Evolutionary conservation across 192 early-diverging fungal species (phyloP).

Genomic region (Backusella macrospora): DNA sequence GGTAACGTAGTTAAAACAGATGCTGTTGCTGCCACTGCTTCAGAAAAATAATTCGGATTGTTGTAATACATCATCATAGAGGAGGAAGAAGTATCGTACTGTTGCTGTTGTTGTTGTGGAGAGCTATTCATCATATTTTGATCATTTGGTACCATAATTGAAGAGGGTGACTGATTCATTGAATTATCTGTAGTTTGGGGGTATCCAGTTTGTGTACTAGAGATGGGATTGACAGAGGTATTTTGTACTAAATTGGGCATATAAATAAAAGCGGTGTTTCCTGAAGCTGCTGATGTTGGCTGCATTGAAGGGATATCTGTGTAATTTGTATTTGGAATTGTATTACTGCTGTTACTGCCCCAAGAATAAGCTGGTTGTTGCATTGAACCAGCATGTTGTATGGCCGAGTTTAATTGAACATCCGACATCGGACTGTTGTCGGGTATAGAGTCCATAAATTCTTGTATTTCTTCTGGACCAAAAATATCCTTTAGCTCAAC

Average conservation of each 20-base stretch:
- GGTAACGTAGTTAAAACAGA: slow-evolving; percentile 17
- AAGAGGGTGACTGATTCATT: not conserved
- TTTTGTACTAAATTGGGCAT: not conserved
- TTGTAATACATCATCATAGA: not conserved
- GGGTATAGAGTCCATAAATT: slow-evolving; percentile 30
- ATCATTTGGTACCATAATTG: not conserved
- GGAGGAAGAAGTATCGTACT: not conserved
- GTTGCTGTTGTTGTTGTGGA: not conserved
- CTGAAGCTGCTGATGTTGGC: not conserved
- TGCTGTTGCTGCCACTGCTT: not conserved
- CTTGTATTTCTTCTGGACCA: slow-evolving; percentile 29
- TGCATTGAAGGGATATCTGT: not conserved
- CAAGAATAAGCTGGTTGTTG: not conserved
- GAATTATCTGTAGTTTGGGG: not conserved
- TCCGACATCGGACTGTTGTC: slow-evolving; percentile 21
- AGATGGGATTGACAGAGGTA: not conserved
- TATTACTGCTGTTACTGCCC: not conserved
- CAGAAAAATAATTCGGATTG: not conserved
- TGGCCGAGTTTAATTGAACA: slow-evolving; percentile 9
- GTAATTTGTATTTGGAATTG: slow-evolving; percentile 10
- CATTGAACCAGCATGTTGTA: not conserved
- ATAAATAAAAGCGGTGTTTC: not conserved
- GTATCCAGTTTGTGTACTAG: not conserved
- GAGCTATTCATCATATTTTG: not conserved
- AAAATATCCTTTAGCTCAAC: slow-evolving; percentile 40